Evolutionary conservation across 495 filamentous ascomycete genomes (phyloP), one percentile per base, ranked within the genome.

Genomic region (Paragyromitra xinjiangensis): DNA sequence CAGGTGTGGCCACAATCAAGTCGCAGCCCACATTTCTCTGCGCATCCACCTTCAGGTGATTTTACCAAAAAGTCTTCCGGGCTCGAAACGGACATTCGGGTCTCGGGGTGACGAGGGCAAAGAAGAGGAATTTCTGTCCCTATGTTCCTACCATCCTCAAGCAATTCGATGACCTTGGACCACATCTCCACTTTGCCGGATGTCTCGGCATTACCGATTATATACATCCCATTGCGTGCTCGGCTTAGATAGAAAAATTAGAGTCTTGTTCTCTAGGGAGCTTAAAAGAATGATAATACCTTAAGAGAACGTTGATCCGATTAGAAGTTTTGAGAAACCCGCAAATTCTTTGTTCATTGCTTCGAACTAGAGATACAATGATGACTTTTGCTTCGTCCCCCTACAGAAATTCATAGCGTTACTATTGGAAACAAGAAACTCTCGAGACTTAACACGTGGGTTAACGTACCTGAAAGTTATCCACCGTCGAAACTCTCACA

Each of bases 361-460:
- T 92, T 58, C 93, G 86, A 14, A 95, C 93, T 0, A 95, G 84
- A 0, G 92, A 94, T 24, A 96, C 85, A 16, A 95, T 86, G 6
- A 95, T 87, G 14, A 94, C 86, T 70, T 92, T 92, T 19, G 92
- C 92, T 80, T 95, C 92, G 80, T 95, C 92, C n/a, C 91, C 91
- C 78, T 88, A 81, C 22, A 76, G n/a, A 37, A 34, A 65, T n/a
- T 22, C 1, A 14, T 5, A 3, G 12, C n/a, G 39, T 78, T 45
- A 68, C 14, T n/a, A 75, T 64, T 55, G 8, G 22, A 14, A 59
- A 72, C 6, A 14, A 6, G 11, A 44, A 4, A 48, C 42, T 22
- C 40, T 56, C 5, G 3, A 53, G 55, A 16, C 24, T 26, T 9
- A 26, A 34, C 0, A 44, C 2, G 22, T 63, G 16, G 4, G 48